These are phyloP conservation scores for Yueomyces sinensis DNA, from an alignment of 805 yeast species.

Conservation along the genomic window DNA sequence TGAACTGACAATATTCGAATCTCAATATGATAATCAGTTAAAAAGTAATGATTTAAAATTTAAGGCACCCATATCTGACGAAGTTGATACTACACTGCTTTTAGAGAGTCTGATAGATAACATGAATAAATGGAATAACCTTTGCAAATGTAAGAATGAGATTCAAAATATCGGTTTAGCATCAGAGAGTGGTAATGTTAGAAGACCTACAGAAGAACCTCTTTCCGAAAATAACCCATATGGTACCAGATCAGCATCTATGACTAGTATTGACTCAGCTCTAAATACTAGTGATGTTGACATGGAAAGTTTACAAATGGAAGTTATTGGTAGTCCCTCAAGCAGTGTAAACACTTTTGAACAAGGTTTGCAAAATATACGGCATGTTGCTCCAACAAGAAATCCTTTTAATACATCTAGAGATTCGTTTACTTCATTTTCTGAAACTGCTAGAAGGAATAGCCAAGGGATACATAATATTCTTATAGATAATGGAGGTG, in stretches of 20 bases:
- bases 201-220: background rate
- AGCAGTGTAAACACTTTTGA: constrained; percentile 15
- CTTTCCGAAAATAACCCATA: background rate
- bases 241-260: constrained; percentile 8
- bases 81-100: constrained; percentile 4
- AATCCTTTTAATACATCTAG: no score
- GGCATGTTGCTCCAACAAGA: no score
- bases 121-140: constrained; percentile 14
- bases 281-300: constrained; percentile 16
- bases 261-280: constrained; percentile 7
- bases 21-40: constrained; percentile 9
- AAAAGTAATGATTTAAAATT: constrained; percentile 4
- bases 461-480: no score
- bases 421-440: no score
- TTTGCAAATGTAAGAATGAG: constrained; percentile 3
- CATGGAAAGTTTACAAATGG: constrained; percentile 11
- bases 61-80: constrained; percentile 4
- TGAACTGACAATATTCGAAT: constrained; percentile 9
- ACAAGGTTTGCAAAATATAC: no score
- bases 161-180: background rate
- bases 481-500: no score
- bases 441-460: no score
- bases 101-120: constrained; percentile 13
- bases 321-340: constrained; percentile 15
- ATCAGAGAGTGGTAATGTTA: background rate